Evolutionary conservation across 805 yeast genomes (phyloP), one percentile per base, ranked within the genome.

Genomic region (Torulaspora maleeae): DNA sequence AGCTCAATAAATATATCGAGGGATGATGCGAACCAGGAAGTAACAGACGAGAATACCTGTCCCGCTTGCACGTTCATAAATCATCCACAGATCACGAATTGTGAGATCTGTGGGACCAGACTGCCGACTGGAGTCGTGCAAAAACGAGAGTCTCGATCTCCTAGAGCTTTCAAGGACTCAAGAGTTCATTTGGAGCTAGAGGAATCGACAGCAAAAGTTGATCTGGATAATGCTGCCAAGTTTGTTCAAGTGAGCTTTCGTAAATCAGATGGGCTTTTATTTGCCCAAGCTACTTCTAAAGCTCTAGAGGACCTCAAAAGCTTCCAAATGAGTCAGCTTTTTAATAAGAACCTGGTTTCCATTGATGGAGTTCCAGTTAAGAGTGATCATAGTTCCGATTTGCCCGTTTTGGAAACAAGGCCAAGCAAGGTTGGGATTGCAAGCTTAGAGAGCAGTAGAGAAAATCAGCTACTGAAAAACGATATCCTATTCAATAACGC

Each of bases 101-200:
- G 99, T 64, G 99, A 91, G 63, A 75, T 93, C 59, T 91, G 98
- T 67, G 96, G 96, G 0, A 71, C 82, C 0, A 70, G 70, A 16
- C 60, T 82, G 20, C 65, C 67, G 3, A 45, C 55, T 24, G 36
- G 36, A 7, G 15, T 22, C 17, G 40, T 45, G 4, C 58, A 34
- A 59, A 55, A 19, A 54, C 45, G 49, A 54, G 55, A 22, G 41
- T 49, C 25, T 43, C 53, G 41, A 29, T 55, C 45, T 34, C 55
- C 38, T 44, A 60, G 56, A 20, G 69, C 55, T 2, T 55, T 54
- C 39, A 63, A 56, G 29, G 72, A 67, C 47, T 33, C 54, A 7
- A 54, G 71, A 41, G 55, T 67, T 24, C 51, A 53, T 40, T 54
- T 69, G 5, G 55, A 52, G 28, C 51, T 64, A 1, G 70, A 67